Evolutionary conservation across 257 asterid species (phyloP).

Genomic region (Osmanthus fragrans): DNA sequence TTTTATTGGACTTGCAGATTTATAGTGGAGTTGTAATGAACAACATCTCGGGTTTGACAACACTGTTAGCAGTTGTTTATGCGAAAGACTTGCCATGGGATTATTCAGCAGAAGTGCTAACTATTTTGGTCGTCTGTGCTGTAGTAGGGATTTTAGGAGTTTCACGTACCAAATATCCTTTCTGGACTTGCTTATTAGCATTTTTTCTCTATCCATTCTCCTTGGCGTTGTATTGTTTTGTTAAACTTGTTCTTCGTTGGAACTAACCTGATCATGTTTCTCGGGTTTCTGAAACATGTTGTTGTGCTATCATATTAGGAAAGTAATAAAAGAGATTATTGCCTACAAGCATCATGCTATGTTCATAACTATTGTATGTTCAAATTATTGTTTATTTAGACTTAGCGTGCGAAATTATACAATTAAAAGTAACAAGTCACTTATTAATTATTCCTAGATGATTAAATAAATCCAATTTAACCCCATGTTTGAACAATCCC

Average conservation of each 20-base stretch:
- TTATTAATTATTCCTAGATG: too few species aligned
- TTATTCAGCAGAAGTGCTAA: slow-evolving; percentile 61
- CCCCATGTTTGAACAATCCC: too few species aligned
- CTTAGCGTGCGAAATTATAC: too few species aligned
- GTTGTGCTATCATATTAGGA: background rate
- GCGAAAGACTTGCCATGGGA: slow-evolving; percentile 61
- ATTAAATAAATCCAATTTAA: too few species aligned
- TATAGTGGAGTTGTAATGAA: slow-evolving; percentile 63
- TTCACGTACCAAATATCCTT: slow-evolving; percentile 39
- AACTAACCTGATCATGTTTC: slow-evolving; percentile 13
- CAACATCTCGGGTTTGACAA: slow-evolving; percentile 56
- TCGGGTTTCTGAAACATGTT: background rate
- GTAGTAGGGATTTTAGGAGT: slow-evolving; percentile 44
- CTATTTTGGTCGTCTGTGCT: slow-evolving; percentile 41
- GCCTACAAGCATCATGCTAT: too few species aligned
- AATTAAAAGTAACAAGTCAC: too few species aligned
- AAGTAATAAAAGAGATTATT: background rate
- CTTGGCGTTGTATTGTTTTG: slow-evolving; percentile 35
- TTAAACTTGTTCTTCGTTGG: slow-evolving; percentile 37
- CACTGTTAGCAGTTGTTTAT: slow-evolving; percentile 46
- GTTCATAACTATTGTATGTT: too few species aligned
- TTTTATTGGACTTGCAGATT: slow-evolving; percentile 32
- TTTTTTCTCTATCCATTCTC: slow-evolving; percentile 54
- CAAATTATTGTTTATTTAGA: too few species aligned
- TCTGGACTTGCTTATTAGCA: slow-evolving; percentile 56